Base-by-base conservation (phyloP, 2,329 filamentous ascomycete species). In the Neofusicoccum cordaticola region DNA sequence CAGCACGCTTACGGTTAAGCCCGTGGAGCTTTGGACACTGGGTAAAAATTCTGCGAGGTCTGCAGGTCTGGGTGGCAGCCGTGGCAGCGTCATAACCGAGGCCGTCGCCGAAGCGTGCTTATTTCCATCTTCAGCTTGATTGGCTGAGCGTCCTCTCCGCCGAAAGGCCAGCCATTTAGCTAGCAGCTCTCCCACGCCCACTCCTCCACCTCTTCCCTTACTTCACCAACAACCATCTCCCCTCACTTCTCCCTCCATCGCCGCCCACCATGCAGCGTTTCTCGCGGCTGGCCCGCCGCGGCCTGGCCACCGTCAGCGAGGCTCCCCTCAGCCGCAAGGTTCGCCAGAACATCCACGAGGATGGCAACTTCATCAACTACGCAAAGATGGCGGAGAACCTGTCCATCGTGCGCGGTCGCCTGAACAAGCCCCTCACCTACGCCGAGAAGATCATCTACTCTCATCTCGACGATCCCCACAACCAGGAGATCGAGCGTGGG, bases 391-490 rank as follows among this genome's bases (percentile, higher is more conserved):
- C 91, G 73, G 93, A 98, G 85, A 98, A 97, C 86, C 87, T 99
- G 67, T 84, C 88, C 74, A 88, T 99, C 79, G 95, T 99, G 72
- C 91, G 95, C 76, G 80, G 84, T 74, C 90, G 95, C 75, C 87
- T 99, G 71, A 96, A 97, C 84, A 90, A 92, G 73, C 95, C 95
- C 71, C 88, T 99, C 74, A 95, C 93, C 73, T 97, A 90, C 79
- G 92, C 93, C 78, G 95, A 99, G 87, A 99, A 99, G 88, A 93
- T 99, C 75, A 87, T 98, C 73, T 99, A 99, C 86, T 98, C 94
- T 68, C 95, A 99, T 82, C 85, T 99, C 79, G 95, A 98, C 82
- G 92, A 99, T 80, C 95, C 95, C 64, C 91, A 98, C 75, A 90
- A 88, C 72, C 94, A 98, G 81, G 94, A 98, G 58, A 96, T 99